Base-by-base conservation (phyloP, 2,329 filamentous ascomycete genomes). In the Cryphonectria japonica region DNA sequence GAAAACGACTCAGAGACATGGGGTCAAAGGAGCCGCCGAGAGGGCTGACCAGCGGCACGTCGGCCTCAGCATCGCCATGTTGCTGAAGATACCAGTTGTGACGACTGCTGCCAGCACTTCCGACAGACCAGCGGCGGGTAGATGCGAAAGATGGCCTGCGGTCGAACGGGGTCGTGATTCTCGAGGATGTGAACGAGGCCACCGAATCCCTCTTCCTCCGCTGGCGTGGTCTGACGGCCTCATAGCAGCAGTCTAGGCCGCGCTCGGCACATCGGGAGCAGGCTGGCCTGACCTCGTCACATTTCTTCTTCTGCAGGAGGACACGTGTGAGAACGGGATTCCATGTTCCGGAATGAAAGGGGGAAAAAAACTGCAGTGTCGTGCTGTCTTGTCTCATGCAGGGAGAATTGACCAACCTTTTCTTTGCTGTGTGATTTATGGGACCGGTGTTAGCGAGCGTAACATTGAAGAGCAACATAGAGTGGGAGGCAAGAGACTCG, bases 271-370 rank as follows among this genome's bases (percentile, higher is more conserved):
- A 88, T 57, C 86, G 85, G 32, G 83, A 80, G 75, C 86, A 88
- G 62, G 81, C 79, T 2, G 86, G 86, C 9, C 85, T 83, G 46
- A 77, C 79, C 77, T 88, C 86, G 75, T 88, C 85, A 75, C 86
- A 88, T 79, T 88, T 88, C 77, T 88, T 88, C 77, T 88, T 88
- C 86, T 88, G 72, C 73, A 41, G 11, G 5, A 50, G 19, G 46
- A 50, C 39, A 29, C 19, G 39, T 26, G 69, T 54, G 32, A 71
- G 72, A 50, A 57, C 14, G 52, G 39, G 26, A 34, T 59, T 0
- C 29, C 54, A 59, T 14, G 26, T 59, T 32, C 29, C 46, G 46
- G n/a, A 22, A 26, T 1, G 26, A 26, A 26, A 26, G 26, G 3
- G 5, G 3, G 5, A 46, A 46, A 22, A 43, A 43, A 54, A 54